phyloP scores from a whole-genome alignment of 441 rosid species.

The Jatropha multifida region DNA sequence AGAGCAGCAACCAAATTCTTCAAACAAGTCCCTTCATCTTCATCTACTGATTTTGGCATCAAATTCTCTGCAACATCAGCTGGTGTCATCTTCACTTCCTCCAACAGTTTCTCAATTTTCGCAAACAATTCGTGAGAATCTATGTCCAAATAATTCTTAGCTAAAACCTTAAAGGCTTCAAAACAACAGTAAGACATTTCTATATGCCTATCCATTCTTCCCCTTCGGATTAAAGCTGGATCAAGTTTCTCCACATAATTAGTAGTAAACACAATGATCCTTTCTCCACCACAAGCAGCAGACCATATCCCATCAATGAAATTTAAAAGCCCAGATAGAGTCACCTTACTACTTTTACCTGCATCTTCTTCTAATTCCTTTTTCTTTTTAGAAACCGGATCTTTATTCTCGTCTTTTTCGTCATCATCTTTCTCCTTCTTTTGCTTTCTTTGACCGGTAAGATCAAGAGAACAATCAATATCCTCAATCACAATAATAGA shows the following conservation, averaged over 20 bases:
- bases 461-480: constrained; percentile 28
- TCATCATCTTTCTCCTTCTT: constrained; percentile 1
- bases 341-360: constrained; percentile 1
- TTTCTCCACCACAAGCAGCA: constrained; percentile 30
- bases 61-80: constrained; percentile 27
- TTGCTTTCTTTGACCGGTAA: constrained; percentile 24
- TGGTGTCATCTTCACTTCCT: constrained; percentile 13
- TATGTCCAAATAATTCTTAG: constrained; percentile 25
- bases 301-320: constrained; percentile 28
- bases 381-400: constrained; percentile 17
- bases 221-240: constrained; percentile 31
- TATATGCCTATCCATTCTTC: constrained; percentile 31
- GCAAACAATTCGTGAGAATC: constrained; percentile 13
- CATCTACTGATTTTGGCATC: constrained; percentile 24
- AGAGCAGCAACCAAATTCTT: constrained; percentile 17
- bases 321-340: constrained; percentile 24
- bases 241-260: constrained; percentile 29
- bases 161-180: constrained; percentile 25
- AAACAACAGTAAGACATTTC: constrained; percentile 28
- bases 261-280: constrained; percentile 25
- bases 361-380: constrained; percentile 8
- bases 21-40: constrained; percentile 21
- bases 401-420: background rate
- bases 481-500: constrained; percentile 20
- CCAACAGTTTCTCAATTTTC: constrained; percentile 11